Conservation (phyloP, 371 early-diverging fungal species). For the Quaeritorhiza haematococci region DNA sequence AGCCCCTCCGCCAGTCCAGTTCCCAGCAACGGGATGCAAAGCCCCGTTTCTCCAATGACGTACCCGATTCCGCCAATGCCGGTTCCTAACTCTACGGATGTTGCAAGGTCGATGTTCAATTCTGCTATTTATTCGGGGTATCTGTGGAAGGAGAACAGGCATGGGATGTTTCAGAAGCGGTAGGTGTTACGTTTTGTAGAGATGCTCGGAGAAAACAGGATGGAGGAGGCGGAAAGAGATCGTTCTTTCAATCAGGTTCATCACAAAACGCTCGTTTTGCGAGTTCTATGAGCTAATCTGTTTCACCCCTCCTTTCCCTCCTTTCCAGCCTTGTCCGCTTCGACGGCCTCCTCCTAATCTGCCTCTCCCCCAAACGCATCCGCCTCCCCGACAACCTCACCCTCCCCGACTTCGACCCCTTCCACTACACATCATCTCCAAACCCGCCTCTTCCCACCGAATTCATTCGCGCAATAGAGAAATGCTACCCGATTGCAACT, state of each 20-base stretch:
- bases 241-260: background rate
- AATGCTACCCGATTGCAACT: slow-evolving; percentile 21
- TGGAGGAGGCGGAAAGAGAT: no score
- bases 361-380: slow-evolving; percentile 23
- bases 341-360: slow-evolving; percentile 31
- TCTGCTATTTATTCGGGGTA: slow-evolving; percentile 18
- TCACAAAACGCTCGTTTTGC: no score
- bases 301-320: slow-evolving; percentile 3
- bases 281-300: no score
- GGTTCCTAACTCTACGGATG: no score
- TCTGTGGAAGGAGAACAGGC: slow-evolving; percentile 25
- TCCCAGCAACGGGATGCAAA: no score
- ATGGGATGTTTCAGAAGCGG: slow-evolving; percentile 23
- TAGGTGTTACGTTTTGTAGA: slow-evolving; percentile 5
- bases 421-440: background rate
- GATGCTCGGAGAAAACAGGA: no score
- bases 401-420: slow-evolving; percentile 19
- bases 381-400: slow-evolving; percentile 17
- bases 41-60: no score
- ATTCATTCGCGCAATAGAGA: slow-evolving; percentile 7
- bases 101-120: no score
- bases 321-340: slow-evolving; percentile 22
- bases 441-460: slow-evolving; percentile 14
- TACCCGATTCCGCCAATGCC: no score
- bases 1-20: no score